A percentile compares a stretch with the other conserved stretches of the same genome.
phyloP scores from a whole-genome alignment of 2,329 filamentous ascomycete genomes.

The Pseudogymnoascus sp. region DNA sequence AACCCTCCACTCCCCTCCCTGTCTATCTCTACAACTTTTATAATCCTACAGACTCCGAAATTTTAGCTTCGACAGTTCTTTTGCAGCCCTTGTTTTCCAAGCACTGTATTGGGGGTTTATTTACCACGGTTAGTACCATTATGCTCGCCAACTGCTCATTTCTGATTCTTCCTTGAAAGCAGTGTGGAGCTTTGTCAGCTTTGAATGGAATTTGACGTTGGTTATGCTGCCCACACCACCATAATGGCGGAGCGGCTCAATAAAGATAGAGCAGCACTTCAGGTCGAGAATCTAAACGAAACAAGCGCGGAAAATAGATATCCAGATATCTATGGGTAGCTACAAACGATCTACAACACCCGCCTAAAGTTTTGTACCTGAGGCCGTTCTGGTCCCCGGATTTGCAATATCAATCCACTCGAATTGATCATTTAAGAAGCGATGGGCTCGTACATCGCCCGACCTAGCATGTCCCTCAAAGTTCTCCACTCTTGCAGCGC shows the following conservation, averaged over 20 bases:
- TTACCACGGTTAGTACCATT: no score
- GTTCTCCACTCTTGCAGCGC: conserved; percentile 43
- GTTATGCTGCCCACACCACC: no score
- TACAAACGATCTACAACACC: background rate
- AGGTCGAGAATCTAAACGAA: background rate
- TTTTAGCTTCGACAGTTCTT: no score
- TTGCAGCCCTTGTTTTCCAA: no score
- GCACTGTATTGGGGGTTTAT: no score
- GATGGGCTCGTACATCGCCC: conserved; percentile 42
- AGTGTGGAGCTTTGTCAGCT: no score
- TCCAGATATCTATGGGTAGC: background rate
- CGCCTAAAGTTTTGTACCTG: background rate
- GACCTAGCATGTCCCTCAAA: conserved; percentile 50
- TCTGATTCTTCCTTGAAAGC: no score
- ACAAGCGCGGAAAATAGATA: background rate
- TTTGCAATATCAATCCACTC: conserved; percentile 36
- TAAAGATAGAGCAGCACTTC: background rate
- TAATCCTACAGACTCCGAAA: no score
- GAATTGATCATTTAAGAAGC: conserved; percentile 37
- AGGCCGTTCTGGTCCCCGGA: conserved; percentile 14
- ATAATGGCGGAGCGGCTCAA: background rate
- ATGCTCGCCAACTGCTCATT: no score
- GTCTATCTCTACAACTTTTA: no score
- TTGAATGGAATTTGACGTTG: no score
- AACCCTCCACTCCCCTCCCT: background rate